Evolutionary conservation across 768 basidiomycete species (phyloP).

Genomic region (Naganishia randhawae): DNA sequence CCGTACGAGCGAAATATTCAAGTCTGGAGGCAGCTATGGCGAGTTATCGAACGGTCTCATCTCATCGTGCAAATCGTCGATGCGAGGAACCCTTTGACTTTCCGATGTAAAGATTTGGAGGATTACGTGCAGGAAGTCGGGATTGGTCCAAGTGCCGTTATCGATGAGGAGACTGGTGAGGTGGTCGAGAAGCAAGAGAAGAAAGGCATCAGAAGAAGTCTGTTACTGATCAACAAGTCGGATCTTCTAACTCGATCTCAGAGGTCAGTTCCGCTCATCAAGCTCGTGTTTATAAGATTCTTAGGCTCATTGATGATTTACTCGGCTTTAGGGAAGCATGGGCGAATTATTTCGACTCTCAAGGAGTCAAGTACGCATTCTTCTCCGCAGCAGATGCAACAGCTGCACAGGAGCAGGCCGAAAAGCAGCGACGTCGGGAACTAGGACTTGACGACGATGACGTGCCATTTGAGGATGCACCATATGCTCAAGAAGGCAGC

Average conservation of each 20-base stretch:
- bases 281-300: neutral
- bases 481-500: slow-evolving; percentile 40
- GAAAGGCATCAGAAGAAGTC: slow-evolving; percentile 64
- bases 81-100: slow-evolving; percentile 86
- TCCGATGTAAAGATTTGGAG: slow-evolving; percentile 92
- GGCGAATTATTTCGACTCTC: slow-evolving; percentile 63
- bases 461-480: slow-evolving; percentile 35
- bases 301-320: neutral
- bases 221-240: slow-evolving; percentile 91
- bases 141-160: slow-evolving; percentile 29
- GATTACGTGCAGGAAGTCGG: slow-evolving; percentile 68
- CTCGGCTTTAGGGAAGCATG: slow-evolving; percentile 62
- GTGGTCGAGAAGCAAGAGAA: slow-evolving; percentile 69
- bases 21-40: slow-evolving; percentile 84
- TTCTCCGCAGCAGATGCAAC: slow-evolving; percentile 89
- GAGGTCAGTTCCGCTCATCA: slow-evolving; percentile 56
- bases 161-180: slow-evolving; percentile 57
- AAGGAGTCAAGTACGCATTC: slow-evolving; percentile 66
- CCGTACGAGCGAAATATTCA: slow-evolving; percentile 98
- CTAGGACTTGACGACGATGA: slow-evolving; percentile 63
- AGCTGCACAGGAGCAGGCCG: slow-evolving; percentile 72
- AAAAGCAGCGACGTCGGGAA: slow-evolving; percentile 42
- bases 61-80: slow-evolving; percentile 96
- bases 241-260: slow-evolving; percentile 84
- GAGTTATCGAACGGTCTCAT: slow-evolving; percentile 92